These are phyloP conservation scores for Penstemon davidsonii DNA, from an alignment of 257 asterid genomes.

Conservation along the genomic window DNA sequence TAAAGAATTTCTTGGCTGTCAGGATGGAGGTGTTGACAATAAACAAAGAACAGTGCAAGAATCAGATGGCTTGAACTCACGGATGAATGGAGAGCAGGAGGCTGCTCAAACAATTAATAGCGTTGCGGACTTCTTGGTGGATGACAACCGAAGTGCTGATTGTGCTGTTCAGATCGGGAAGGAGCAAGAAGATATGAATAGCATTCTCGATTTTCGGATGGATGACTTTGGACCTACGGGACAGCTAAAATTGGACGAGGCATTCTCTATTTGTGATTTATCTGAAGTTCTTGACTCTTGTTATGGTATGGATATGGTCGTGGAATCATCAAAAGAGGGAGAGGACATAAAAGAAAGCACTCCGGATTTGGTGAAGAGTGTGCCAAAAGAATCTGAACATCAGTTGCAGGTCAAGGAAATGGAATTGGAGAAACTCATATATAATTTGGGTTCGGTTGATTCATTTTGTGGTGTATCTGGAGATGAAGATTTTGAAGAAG, in stretches of 20 bases:
- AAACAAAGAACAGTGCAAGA: slow-evolving; percentile 26
- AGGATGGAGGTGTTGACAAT: slow-evolving; percentile 24
- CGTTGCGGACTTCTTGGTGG: slow-evolving; percentile 30
- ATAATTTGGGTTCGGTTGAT: slow-evolving; percentile 38
- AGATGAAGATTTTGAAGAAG: slow-evolving; percentile 68
- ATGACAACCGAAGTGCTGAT: slow-evolving; percentile 31
- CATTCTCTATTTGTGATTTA: slow-evolving; percentile 34
- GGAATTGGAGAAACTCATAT: slow-evolving; percentile 67
- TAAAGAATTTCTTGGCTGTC: slow-evolving; percentile 22
- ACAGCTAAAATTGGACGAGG: slow-evolving; percentile 35
- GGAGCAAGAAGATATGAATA: slow-evolving; percentile 30
- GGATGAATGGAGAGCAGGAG: slow-evolving; percentile 30
- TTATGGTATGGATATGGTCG: slow-evolving; percentile 40
- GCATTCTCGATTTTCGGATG: slow-evolving; percentile 26
- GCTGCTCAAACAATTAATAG: slow-evolving; percentile 25
- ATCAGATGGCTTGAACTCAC: slow-evolving; percentile 24
- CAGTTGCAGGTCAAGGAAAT: slow-evolving; percentile 62
- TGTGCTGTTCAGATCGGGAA: slow-evolving; percentile 26
- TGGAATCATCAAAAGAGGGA: slow-evolving; percentile 40
- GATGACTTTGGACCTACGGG: slow-evolving; percentile 36
- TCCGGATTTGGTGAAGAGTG: slow-evolving; percentile 31
- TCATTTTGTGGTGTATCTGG: slow-evolving; percentile 35
- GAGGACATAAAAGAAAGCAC: slow-evolving; percentile 31
- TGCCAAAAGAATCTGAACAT: slow-evolving; percentile 42
- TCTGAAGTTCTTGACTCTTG: slow-evolving; percentile 46